Percentiles rank a stretch among this genome's conserved stretches.
phyloP scores from a whole-genome alignment of 169 alveolate genomes.

The Plasmodium inui region DNA sequence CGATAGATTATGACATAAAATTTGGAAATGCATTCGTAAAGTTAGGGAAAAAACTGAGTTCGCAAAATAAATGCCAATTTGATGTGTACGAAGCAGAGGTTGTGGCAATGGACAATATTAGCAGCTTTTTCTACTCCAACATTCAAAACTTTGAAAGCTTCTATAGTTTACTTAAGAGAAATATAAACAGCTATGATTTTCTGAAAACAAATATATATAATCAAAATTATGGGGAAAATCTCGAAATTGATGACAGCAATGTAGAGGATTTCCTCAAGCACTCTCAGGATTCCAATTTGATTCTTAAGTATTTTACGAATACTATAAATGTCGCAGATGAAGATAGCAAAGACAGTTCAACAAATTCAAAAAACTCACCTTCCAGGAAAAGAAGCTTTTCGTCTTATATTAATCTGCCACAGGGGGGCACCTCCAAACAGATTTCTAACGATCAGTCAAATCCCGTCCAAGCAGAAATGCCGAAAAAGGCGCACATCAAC shows the following conservation, averaged over 20 bases:
- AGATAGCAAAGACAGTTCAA: background rate
- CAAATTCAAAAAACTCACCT: background rate
- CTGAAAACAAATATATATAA: constrained; percentile 5
- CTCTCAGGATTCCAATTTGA: constrained; percentile 25
- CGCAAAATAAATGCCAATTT: constrained; percentile 74
- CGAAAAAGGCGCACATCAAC: background rate
- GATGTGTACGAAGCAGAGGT: constrained; percentile 73
- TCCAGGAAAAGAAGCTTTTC: background rate
- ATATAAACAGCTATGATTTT: constrained; percentile 58
- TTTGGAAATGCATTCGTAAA: constrained; percentile 55
- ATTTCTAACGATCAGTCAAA: constrained; percentile 1
- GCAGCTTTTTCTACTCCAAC: constrained; percentile 17
- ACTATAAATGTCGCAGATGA: background rate
- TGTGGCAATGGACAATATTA: constrained; percentile 55
- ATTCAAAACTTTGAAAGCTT: constrained; percentile 41
- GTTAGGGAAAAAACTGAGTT: constrained; percentile 61
- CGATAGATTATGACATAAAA: constrained; percentile 58
- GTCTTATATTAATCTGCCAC: background rate
- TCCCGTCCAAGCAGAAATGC: background rate
- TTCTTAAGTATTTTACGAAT: constrained; percentile 12
- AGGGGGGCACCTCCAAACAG: background rate
- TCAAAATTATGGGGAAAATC: background rate
- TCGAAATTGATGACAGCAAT: constrained; percentile 33
- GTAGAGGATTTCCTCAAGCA: constrained; percentile 22
- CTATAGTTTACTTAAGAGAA: constrained; percentile 30